Base-by-base conservation (phyloP, 2,329 filamentous ascomycete species). In the Aspergillus tubingensis region DNA sequence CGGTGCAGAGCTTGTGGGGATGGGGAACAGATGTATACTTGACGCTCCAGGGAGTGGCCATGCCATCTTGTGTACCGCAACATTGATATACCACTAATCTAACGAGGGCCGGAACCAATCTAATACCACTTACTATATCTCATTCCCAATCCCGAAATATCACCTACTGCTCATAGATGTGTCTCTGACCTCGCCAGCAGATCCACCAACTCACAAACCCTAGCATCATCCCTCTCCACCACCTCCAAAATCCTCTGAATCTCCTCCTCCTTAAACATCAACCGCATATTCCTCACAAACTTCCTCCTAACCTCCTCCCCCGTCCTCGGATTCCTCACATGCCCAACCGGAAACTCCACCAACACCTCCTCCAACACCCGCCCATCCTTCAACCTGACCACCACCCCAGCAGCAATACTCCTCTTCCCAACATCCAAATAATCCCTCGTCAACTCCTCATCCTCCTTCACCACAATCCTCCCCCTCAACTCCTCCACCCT, bases 1-100 rank as follows among this genome's bases (percentile, higher is more conserved):
- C 88, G 4, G 88, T 99, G n/a, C 94, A 99, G 82, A 97, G 92
- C 74, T 78, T 98, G 50, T 95, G 92, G 81, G 94, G 95, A 3
- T 99, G 95, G 95, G 95, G 88, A 0, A 88, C 86, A 3, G 86
- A 89, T 77, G 86, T 88, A 1, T 89, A 88, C 74, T 73, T 89
- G 57, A 87, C 83, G 54, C 68, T 88, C 64, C 80, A 85, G 65
- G 86, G 86, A 0, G 85, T 88, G 57, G 86, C 85, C 0, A 84
- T 44, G 41, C 19, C 21, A 21, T 44, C 41, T 43, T 43, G 39
- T 6, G n/a, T 43, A 17, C 17, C 19, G 41, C 41, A 36, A 36
- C 30, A 36, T 36, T 36, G 30, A 36, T 36, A 36, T 36, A 36
- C 11, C 30, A 36, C 30, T 44, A 43, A 43, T 43, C 8, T 19